Evolutionary conservation across 129 eudicot species (phyloP).

Genomic region (Erigeron canadensis): DNA sequence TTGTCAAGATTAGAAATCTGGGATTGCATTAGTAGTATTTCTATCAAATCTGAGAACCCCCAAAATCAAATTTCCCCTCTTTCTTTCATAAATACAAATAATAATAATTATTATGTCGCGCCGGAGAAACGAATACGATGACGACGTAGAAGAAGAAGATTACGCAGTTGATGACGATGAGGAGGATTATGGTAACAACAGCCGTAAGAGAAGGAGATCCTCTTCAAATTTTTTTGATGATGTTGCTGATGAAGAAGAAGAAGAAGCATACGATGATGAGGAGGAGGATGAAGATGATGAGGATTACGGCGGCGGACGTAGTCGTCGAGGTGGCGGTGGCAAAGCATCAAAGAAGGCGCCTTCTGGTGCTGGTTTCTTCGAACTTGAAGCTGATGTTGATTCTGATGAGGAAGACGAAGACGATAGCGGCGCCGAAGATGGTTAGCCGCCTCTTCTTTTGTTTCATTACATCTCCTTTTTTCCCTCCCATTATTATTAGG

Average conservation of each 20-base stretch:
- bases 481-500: not conserved
- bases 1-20: no score
- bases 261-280: slow-evolving; percentile 60
- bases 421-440: slow-evolving; percentile 90
- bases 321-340: slow-evolving; percentile 30
- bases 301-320: slow-evolving; percentile 41
- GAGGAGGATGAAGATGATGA: slow-evolving; percentile 61
- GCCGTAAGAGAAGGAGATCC: slow-evolving; percentile 45
- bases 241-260: slow-evolving; percentile 62
- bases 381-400: slow-evolving; percentile 66
- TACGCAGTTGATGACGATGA: slow-evolving; percentile 52
- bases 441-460: slow-evolving; percentile 42
- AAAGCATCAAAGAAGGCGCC: slow-evolving; percentile 38
- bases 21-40: no score
- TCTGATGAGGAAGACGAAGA: slow-evolving; percentile 84
- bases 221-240: slow-evolving; percentile 50
- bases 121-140: slow-evolving; percentile 60
- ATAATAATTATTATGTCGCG: slow-evolving; percentile 44
- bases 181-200: slow-evolving; percentile 45
- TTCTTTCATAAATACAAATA: no score
- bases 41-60: no score
- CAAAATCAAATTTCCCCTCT: no score
- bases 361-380: slow-evolving; percentile 59
- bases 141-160: slow-evolving; percentile 63
- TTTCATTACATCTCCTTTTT: not conserved